Conservation (phyloP, 331 rosid species). For the Malus hybrid region DNA sequence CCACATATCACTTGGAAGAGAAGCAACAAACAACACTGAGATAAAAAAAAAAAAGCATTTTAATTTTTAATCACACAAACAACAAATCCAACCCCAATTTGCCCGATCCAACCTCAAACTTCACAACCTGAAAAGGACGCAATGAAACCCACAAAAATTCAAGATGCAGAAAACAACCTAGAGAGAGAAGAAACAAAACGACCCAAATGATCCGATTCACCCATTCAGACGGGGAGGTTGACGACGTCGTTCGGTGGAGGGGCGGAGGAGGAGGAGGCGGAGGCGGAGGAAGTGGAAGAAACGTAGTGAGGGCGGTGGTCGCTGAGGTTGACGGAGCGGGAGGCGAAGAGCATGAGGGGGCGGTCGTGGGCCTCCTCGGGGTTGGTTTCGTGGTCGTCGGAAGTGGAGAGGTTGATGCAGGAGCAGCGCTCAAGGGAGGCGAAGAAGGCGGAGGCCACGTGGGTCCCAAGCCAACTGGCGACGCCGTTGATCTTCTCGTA, state of each 20-base stretch:
- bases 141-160: no score
- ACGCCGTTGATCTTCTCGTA: constrained; percentile 42
- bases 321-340: constrained; percentile 23
- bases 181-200: neutral
- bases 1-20: no score
- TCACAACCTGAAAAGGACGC: no score
- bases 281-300: neutral
- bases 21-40: no score
- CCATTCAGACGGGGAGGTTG: constrained; percentile 38
- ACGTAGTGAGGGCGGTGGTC: constrained; percentile 8
- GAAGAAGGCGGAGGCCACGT: constrained; percentile 76
- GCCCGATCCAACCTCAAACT: no score
- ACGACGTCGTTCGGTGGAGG: constrained; percentile 28
- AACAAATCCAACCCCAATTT: no score
- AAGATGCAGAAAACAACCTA: no score
- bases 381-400: constrained; percentile 38
- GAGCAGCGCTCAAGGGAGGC: constrained; percentile 69
- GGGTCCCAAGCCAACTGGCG: constrained; percentile 55
- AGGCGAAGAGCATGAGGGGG: constrained; percentile 33
- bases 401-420: constrained; percentile 69
- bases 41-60: no score
- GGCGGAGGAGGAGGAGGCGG: constrained; percentile 23
- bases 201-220: neutral
- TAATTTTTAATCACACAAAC: no score
- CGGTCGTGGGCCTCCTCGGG: constrained; percentile 37